Percentiles rank a stretch among this genome's conserved stretches.
These are phyloP conservation scores for Capsicum baccatum DNA, from an alignment of 257 asterid species.

Conservation along the genomic window DNA sequence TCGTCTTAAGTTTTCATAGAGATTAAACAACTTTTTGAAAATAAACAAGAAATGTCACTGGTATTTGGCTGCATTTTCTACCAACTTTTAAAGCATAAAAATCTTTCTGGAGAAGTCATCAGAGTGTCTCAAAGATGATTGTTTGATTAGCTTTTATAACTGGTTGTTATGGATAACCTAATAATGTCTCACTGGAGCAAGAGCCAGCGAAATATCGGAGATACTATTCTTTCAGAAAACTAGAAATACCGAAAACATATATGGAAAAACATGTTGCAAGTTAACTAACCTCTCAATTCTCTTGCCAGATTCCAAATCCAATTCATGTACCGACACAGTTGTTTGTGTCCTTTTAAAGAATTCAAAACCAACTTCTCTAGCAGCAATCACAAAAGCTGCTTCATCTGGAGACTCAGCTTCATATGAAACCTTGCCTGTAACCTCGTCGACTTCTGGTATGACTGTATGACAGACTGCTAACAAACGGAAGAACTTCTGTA, in stretches of 20 bases:
- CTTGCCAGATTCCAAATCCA: constrained; percentile 61
- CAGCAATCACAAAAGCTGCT: constrained; percentile 95
- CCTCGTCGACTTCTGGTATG: constrained; percentile 82
- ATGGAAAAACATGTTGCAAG: constrained; percentile 2
- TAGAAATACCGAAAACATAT: neutral
- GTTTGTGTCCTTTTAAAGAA: constrained; percentile 79
- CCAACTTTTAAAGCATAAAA: neutral
- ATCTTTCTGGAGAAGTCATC: no score
- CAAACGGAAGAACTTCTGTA: constrained; percentile 75
- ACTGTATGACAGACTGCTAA: constrained; percentile 93
- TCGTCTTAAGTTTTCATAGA: neutral
- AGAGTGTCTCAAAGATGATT: no score
- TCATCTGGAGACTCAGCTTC: constrained; percentile 99
- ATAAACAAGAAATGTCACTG: neutral
- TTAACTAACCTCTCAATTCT: constrained; percentile 69
- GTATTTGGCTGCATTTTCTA: neutral
- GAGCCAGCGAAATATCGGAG: neutral
- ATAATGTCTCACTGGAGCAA: neutral
- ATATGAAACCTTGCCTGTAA: constrained; percentile 62
- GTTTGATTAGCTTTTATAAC: no score
- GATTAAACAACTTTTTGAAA: constrained; percentile 12
- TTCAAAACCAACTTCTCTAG: constrained; percentile 88
- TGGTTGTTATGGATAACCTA: neutral
- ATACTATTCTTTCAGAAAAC: constrained; percentile 12
- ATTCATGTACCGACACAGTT: constrained; percentile 65